Base-by-base conservation (phyloP, 2,329 filamentous ascomycete species). In the Phaeosphaeriaceae sp. region DNA sequence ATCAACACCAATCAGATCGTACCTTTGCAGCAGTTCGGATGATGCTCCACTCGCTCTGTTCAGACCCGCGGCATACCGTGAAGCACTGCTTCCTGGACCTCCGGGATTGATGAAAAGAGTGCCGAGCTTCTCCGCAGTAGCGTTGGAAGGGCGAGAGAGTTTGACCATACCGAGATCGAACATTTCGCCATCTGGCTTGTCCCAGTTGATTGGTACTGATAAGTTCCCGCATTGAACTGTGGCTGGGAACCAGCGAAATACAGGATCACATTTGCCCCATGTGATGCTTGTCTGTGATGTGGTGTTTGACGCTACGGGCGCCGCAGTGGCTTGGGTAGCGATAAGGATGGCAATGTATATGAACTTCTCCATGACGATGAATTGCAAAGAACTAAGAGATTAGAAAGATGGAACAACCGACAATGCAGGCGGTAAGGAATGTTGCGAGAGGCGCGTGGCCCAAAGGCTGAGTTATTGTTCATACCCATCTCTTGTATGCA, bases 1-100 rank as follows among this genome's bases (percentile, higher is more conserved):
- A 58, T 83, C 81, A 1, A 81, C 66, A 2, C 78, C 81, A 48
- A 83, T 77, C 21, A 82, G 66, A 62, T 83, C 81, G 66, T 80
- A 82, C 21, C 67, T 58, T 35, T 67, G 69, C 21, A 76, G 47
- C 8, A 65, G 11, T 17, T 49, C 19, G 8, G 19, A 19, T n/a
- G 40, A n/a, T 7, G 56, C 5, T 4, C 40, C 48, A 21, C 55
- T 44, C 8, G 22, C 53, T 7, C 67, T 55, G 3, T 26, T 19
- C 17, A 61, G 47, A 5, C 26, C 19, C 7, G 71, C 63, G 19
- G 78, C 60, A 1, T 67, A 42, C 4, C 54, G 55, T 6, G 73
- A 64, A 22, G 74, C 77, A n/a, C 68, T 64, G 0, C 60, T 74
- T 13, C 79, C 79, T 1, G 79, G 79, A 0, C 79, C 79, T 26